Evolutionary conservation across 1,284 basidiomycete species (phyloP).

Genomic region (Trichosporon sp.): DNA sequence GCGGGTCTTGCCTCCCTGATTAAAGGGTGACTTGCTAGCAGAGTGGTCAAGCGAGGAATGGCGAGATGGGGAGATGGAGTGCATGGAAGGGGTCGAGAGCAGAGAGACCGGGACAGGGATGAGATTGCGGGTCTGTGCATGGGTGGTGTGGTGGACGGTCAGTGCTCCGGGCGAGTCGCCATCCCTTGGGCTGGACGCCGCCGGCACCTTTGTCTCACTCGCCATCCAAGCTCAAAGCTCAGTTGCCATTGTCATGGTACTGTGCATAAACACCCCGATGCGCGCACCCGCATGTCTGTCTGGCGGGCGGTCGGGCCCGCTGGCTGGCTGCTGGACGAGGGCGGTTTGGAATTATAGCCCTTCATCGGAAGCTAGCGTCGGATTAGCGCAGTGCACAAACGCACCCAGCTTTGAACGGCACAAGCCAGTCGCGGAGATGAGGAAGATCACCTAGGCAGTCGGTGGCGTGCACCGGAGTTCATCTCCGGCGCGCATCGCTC

Average conservation of each 20-base stretch:
- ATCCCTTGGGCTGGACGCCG: neutral
- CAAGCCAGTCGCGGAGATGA: neutral
- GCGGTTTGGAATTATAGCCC: too few relatives aligned
- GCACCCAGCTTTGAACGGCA: neutral
- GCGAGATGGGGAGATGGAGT: neutral
- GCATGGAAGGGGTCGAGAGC: neutral
- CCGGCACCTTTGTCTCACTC: neutral
- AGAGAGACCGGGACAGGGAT: constrained; percentile 4
- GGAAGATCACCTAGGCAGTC: neutral
- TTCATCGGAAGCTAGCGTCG: too few relatives aligned
- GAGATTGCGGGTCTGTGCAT: constrained; percentile 4
- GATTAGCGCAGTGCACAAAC: neutral
- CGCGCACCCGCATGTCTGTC: neutral
- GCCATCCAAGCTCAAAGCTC: neutral
- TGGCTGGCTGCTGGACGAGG: too few relatives aligned
- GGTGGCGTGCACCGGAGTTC: neutral
- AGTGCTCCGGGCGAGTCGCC: neutral
- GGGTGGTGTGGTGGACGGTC: neutral
- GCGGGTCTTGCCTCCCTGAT: neutral
- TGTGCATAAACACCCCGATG: neutral
- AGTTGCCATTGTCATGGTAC: neutral
- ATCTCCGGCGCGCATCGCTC: neutral
- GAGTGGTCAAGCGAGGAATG: neutral
- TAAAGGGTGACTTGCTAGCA: constrained; percentile 1
- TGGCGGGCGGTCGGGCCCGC: neutral